Conservation (phyloP, 176 grass and related monocot species). For the Eleusine coracana region DNA sequence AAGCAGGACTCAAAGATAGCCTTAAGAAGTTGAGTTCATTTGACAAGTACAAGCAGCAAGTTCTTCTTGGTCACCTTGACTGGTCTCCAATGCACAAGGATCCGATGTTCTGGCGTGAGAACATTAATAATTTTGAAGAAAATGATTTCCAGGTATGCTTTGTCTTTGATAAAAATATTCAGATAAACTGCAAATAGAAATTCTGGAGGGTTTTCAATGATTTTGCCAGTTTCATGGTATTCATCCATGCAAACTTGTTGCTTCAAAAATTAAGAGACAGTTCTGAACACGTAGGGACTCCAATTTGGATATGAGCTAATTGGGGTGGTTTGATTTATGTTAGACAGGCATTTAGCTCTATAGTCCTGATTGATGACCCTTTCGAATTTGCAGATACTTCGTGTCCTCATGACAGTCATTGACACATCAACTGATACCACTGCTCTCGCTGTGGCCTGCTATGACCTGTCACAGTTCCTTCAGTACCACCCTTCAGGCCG, state of each 20-base stretch:
- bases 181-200: neutral
- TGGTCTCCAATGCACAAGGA: constrained; percentile 99
- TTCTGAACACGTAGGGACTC: neutral
- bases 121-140: constrained; percentile 95
- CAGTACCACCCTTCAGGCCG: constrained; percentile 86
- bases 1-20: constrained; percentile 82
- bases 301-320: neutral
- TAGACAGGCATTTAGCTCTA: neutral
- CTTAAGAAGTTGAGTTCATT: constrained; percentile 86
- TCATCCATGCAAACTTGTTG: neutral
- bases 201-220: neutral
- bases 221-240: neutral
- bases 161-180: constrained; percentile 4
- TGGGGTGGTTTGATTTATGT: neutral
- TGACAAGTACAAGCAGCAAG: constrained; percentile 98
- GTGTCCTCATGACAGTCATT: constrained; percentile 82
- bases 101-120: constrained; percentile 92
- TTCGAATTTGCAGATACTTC: constrained; percentile 67
- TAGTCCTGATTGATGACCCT: constrained; percentile 9
- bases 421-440: constrained; percentile 79
- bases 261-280: neutral
- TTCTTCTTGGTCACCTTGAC: constrained; percentile 95
- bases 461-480: constrained; percentile 94
- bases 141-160: constrained; percentile 95
- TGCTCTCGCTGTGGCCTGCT: constrained; percentile 84